Conservation (phyloP, 2,329 filamentous ascomycete species). For the Pyricularia sp. region DNA sequence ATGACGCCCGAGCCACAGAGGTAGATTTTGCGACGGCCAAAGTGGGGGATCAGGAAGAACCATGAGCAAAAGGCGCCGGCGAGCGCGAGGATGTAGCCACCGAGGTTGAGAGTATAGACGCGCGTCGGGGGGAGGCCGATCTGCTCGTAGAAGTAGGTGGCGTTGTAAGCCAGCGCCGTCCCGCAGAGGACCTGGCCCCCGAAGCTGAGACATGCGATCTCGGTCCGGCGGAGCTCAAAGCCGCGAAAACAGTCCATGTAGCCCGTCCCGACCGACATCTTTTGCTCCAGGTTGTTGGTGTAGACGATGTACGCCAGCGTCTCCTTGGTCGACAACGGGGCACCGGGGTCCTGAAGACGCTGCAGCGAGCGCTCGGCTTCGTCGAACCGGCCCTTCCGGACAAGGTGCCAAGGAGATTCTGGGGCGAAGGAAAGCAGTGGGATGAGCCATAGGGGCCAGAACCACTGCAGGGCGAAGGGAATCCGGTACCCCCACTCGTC, state of each 20-base stretch:
- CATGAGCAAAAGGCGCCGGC: conserved; percentile 20
- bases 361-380: conserved; percentile 31
- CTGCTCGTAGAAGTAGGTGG: conserved; percentile 13
- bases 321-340: conserved; percentile 34
- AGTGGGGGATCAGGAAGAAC: background rate
- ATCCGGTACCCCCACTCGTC: conserved; percentile 40
- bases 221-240: conserved; percentile 39
- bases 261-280: conserved; percentile 35
- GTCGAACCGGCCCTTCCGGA: conserved; percentile 28
- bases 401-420: conserved; percentile 41
- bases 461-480: conserved; percentile 39
- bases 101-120: conserved; percentile 16
- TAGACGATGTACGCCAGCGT: conserved; percentile 44
- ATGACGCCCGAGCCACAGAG: conserved; percentile 9
- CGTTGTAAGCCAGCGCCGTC: conserved; percentile 25
- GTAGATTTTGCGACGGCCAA: conserved; percentile 25
- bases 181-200: conserved; percentile 26
- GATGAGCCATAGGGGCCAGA: conserved; percentile 35
- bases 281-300: conserved; percentile 46
- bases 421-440: conserved; percentile 36
- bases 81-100: conserved; percentile 21
- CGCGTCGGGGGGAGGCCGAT: conserved; percentile 4
- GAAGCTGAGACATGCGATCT: conserved; percentile 32
- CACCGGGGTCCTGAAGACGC: conserved; percentile 29
- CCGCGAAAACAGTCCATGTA: conserved; percentile 42